Conservation (phyloP, 352 stramenopile species). For the Phytopythium boreale region DNA sequence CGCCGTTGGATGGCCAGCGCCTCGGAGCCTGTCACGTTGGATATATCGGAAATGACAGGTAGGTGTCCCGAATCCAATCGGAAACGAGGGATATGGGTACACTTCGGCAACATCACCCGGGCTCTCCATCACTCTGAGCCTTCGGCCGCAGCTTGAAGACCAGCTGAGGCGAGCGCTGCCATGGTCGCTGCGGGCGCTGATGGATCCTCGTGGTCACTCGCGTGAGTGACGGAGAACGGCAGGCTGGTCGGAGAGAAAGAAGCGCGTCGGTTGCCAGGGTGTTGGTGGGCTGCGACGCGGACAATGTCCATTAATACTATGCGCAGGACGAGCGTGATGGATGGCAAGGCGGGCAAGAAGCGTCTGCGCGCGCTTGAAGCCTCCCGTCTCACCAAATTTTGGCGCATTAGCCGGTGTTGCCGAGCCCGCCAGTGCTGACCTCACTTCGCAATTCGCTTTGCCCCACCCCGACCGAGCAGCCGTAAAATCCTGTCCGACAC, state of each 20-base stretch:
- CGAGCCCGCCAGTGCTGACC: not conserved
- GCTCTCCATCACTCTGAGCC: not conserved
- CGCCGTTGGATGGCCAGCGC: not conserved
- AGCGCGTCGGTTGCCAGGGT: not conserved
- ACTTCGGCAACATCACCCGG: not conserved
- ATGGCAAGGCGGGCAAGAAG: not conserved
- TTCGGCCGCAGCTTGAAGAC: too few relatives aligned
- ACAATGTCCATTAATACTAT: not conserved
- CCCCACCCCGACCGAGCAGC: not conserved
- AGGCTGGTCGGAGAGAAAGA: not conserved
- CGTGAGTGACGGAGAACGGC: not conserved
- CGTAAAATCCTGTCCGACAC: not conserved
- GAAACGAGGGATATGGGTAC: constrained; percentile 3
- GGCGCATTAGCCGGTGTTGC: too few relatives aligned
- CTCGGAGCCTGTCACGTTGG: too few relatives aligned
- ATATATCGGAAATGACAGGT: not conserved
- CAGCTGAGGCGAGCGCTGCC: not conserved
- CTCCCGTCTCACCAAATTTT: too few relatives aligned
- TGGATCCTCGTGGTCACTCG: not conserved
- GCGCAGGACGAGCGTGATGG: not conserved
- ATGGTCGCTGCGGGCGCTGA: not conserved
- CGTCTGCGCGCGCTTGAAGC: too few relatives aligned
- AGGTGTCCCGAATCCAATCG: not conserved
- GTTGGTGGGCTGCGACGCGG: not conserved
- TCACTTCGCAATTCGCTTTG: not conserved